phyloP scores from a whole-genome alignment of 257 asterid genomes.

The Capsicum rhomboideum region DNA sequence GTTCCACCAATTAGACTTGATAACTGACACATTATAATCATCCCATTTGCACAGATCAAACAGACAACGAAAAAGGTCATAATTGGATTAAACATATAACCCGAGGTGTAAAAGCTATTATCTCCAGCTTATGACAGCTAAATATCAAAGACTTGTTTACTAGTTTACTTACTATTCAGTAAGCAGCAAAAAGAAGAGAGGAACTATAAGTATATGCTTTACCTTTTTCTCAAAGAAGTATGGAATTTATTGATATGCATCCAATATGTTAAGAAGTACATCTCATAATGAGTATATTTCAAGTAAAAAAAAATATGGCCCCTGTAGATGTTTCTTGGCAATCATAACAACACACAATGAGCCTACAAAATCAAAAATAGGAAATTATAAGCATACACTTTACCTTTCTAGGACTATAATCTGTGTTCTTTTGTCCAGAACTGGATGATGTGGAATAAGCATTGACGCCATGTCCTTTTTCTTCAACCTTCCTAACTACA shows the following conservation, averaged over 20 bases:
- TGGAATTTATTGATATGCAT: background rate
- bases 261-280: background rate
- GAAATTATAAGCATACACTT: background rate
- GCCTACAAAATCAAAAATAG: background rate
- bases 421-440: slow-evolving; percentile 52
- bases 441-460: slow-evolving; percentile 38
- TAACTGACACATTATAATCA: background rate
- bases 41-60: background rate
- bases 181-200: background rate
- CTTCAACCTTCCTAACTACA: slow-evolving; percentile 35
- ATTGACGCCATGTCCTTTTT: slow-evolving; percentile 39
- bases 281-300: background rate
- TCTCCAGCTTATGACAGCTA: background rate
- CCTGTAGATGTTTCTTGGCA: background rate
- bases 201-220: background rate
- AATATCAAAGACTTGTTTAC: background rate
- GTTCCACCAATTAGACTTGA: background rate
- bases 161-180: background rate
- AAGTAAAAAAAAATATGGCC: background rate
- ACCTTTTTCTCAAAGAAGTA: background rate
- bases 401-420: slow-evolving; percentile 55
- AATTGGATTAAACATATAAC: background rate
- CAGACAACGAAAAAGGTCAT: background rate
- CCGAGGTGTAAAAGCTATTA: background rate
- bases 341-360: background rate